Evolutionary conservation across 2,329 filamentous ascomycete genomes (phyloP).

Genomic region (Colletotrichum scovillei): DNA sequence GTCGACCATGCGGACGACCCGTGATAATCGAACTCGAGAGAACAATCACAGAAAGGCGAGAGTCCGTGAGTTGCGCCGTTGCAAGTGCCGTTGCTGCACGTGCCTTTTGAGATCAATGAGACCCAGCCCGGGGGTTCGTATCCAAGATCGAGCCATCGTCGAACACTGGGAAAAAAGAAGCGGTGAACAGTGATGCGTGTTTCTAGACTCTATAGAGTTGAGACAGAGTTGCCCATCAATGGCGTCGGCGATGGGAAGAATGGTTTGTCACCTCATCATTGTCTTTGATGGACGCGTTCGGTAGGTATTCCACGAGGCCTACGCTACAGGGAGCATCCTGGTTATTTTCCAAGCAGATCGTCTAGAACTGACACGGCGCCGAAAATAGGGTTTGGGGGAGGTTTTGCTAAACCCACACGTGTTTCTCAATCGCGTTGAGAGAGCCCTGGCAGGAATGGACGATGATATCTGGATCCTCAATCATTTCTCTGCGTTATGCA

Average conservation of each 20-base stretch:
- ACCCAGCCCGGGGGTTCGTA: not conserved
- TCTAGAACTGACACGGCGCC: not conserved
- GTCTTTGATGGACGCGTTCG: not conserved
- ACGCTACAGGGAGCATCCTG: not conserved
- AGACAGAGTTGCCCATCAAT: not conserved
- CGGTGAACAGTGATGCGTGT: not conserved
- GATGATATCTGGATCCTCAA: not conserved
- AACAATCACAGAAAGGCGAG: not conserved
- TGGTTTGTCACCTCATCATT: not conserved
- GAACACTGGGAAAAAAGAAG: not conserved
- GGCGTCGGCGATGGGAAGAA: not conserved
- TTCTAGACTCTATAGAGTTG: not conserved
- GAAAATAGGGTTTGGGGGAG: not conserved
- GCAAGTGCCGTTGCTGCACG: not conserved
- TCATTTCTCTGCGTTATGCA: not conserved
- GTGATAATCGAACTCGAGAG: not conserved
- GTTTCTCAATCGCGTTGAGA: not conserved
- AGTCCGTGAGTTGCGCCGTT: slow-evolving; percentile 17
- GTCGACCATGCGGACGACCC: slow-evolving; percentile 1
- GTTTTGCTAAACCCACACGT: slow-evolving; percentile 4
- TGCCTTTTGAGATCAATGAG: not conserved
- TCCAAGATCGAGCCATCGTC: not conserved
- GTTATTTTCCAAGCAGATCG: not conserved
- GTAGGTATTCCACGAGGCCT: not conserved
- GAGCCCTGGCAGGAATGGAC: not conserved